Conservation (phyloP, 257 asterid genomes). For the Echium plantagineum region DNA sequence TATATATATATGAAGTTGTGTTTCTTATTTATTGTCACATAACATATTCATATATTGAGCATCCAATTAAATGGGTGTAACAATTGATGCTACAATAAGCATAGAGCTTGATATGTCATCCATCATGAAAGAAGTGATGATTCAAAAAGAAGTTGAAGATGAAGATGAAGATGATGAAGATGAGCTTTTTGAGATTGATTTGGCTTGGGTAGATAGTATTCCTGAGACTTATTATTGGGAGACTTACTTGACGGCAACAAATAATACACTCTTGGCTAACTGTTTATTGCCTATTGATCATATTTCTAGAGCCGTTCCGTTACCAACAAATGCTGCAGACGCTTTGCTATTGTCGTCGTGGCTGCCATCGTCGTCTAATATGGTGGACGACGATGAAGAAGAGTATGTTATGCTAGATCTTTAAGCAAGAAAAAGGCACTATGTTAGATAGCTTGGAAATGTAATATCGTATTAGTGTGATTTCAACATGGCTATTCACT, state of each 20-base stretch:
- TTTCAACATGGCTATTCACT: no score
- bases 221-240: slow-evolving; percentile 46
- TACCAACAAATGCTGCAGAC: background rate
- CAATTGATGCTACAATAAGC: slow-evolving; percentile 1
- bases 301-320: slow-evolving; percentile 63
- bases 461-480: no score
- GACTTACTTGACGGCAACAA: slow-evolving; percentile 20
- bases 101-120: slow-evolving; percentile 4
- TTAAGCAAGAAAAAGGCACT: no score
- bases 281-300: slow-evolving; percentile 62
- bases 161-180: no score
- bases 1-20: background rate
- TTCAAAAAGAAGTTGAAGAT: slow-evolving; percentile 21
- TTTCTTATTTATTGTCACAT: background rate
- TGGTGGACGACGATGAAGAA: no score
- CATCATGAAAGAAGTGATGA: background rate
- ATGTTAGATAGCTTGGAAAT: no score
- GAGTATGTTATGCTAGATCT: no score
- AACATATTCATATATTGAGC: background rate
- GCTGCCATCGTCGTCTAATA: no score
- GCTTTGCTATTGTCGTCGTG: no score
- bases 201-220: slow-evolving; percentile 38
- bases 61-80: slow-evolving; percentile 23
- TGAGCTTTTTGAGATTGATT: slow-evolving; percentile 70
- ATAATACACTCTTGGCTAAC: slow-evolving; percentile 50